Evolutionary conservation across 805 yeast genomes (phyloP).

Genomic region (Grigorovia humatica): DNA sequence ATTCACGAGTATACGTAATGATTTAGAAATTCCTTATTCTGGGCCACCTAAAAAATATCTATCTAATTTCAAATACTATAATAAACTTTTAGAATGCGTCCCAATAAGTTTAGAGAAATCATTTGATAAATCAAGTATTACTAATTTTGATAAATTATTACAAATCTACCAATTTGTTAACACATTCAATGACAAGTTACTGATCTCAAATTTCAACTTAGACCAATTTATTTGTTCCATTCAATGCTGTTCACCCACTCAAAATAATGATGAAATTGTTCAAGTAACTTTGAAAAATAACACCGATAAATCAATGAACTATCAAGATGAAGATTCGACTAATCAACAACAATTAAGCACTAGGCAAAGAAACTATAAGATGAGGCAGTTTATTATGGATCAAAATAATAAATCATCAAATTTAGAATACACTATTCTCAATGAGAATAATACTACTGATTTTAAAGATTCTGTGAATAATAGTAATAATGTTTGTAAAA

Average conservation of each 20-base stretch:
- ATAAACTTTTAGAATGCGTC: conserved; percentile 16
- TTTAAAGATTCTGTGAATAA: conserved; percentile 18
- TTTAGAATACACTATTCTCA: conserved; percentile 10
- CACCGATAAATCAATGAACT: background rate
- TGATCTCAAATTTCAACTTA: conserved; percentile 18
- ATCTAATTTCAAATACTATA: conserved; percentile 13
- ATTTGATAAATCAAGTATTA: conserved; percentile 2
- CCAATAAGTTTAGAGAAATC: conserved; percentile 3
- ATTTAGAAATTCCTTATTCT: conserved; percentile 18
- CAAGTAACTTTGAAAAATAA: conserved; percentile 5
- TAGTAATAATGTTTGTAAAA: conserved; percentile 14
- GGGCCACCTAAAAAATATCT: conserved; percentile 14
- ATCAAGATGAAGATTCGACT: background rate
- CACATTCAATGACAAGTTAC: conserved; percentile 20
- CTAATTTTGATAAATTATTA: conserved; percentile 17
- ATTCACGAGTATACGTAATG: conserved; percentile 20
- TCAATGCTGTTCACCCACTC: conserved; percentile 22
- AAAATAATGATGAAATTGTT: conserved; percentile 22
- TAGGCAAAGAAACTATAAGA: conserved; percentile 15
- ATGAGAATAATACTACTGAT: conserved; percentile 18
- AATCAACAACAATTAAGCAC: conserved; percentile 8
- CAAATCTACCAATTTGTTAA: conserved; percentile 25
- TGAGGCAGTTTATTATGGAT: conserved; percentile 12
- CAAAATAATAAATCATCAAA: conserved; percentile 3
- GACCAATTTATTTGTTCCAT: conserved; percentile 24